Conservation (phyloP, 2,329 filamentous ascomycete genomes). For the Cyanodermella asteris region DNA sequence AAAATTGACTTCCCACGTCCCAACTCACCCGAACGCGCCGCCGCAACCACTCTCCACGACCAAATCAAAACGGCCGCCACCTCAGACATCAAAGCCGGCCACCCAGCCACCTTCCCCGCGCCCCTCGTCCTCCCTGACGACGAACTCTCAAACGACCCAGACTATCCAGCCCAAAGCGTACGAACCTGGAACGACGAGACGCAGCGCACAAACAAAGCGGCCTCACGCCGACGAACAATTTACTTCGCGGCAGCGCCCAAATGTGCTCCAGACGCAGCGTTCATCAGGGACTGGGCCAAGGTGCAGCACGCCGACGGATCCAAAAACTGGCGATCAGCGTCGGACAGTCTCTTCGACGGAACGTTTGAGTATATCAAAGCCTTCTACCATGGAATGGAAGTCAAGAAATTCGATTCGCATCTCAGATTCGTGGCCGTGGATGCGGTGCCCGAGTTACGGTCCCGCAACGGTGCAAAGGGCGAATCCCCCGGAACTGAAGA, state of each 20-base stretch:
- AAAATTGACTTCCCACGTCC: slow-evolving; percentile 15
- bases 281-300: slow-evolving; percentile 23
- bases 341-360: too few relatives aligned
- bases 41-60: slow-evolving; percentile 6
- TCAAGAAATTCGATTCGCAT: slow-evolving; percentile 19
- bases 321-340: slow-evolving; percentile 16
- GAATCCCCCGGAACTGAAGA: slow-evolving; percentile 5
- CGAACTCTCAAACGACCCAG: slow-evolving; percentile 32
- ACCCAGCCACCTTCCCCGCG: slow-evolving; percentile 26
- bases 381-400: slow-evolving; percentile 33
- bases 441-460: slow-evolving; percentile 1
- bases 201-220: slow-evolving; percentile 29
- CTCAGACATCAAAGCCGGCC: slow-evolving; percentile 2
- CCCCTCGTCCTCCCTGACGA: slow-evolving; percentile 39
- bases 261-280: slow-evolving; percentile 15
- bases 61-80: slow-evolving; percentile 1
- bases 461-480: slow-evolving; percentile 3
- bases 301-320: slow-evolving; percentile 7
- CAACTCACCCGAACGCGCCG: slow-evolving; percentile 9
- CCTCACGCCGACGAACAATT: slow-evolving; percentile 23
- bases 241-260: slow-evolving; percentile 30
- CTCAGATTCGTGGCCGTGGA: slow-evolving; percentile 30
- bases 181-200: slow-evolving; percentile 26
- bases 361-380: slow-evolving; percentile 24
- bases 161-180: slow-evolving; percentile 29